These are phyloP conservation scores for Wickerhamomyces bovis DNA, from an alignment of 805 yeast species.

Conservation along the genomic window DNA sequence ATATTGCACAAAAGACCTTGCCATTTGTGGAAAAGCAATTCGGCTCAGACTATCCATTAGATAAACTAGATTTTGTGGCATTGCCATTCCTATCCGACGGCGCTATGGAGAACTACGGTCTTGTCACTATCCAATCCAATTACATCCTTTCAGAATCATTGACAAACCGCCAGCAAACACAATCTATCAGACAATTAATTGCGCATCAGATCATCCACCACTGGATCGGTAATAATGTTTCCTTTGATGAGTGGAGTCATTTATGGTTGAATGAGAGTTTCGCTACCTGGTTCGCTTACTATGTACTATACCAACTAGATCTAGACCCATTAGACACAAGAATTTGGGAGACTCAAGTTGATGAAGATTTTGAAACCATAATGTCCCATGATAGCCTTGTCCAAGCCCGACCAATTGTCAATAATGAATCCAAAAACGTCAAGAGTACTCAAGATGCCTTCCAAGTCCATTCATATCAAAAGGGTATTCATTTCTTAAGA, in stretches of 20 bases:
- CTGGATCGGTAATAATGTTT: constrained; percentile 67
- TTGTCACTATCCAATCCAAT: constrained; percentile 52
- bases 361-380: constrained; percentile 26
- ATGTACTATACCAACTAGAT: constrained; percentile 30
- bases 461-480: constrained; percentile 46
- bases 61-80: constrained; percentile 61
- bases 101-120: constrained; percentile 78
- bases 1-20: constrained; percentile 39
- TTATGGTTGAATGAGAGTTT: constrained; percentile 75
- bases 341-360: constrained; percentile 30
- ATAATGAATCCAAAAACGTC: constrained; percentile 24
- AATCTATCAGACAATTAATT: constrained; percentile 46
- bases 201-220: constrained; percentile 76
- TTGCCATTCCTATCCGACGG: constrained; percentile 70
- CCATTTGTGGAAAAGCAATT: constrained; percentile 43
- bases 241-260: constrained; percentile 62
- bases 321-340: constrained; percentile 20
- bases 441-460: constrained; percentile 43
- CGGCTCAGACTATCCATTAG: constrained; percentile 45
- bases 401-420: constrained; percentile 28
- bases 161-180: constrained; percentile 19
- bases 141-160: constrained; percentile 37
- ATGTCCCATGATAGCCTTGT: constrained; percentile 32
- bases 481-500: constrained; percentile 51
- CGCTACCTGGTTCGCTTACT: constrained; percentile 67